Base-by-base conservation (phyloP, 495 filamentous ascomycete genomes). In the Penicillium robsamsonii region DNA sequence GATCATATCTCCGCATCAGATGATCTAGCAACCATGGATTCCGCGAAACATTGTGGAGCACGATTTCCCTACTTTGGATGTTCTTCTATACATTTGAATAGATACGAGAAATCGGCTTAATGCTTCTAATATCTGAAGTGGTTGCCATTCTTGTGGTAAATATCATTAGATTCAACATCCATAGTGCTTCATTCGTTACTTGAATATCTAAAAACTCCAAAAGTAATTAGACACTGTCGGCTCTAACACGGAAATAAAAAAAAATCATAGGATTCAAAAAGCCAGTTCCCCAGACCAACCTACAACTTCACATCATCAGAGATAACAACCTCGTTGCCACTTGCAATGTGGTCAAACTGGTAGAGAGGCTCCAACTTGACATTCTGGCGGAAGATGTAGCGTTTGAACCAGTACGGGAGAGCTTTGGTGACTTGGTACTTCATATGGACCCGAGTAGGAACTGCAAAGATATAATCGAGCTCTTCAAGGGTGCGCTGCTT, bases 401-500 rank as follows among this genome's bases (percentile, higher is more conserved):
- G 76, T 67, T 84, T 85, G 66, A 89, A 62, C 79, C 83, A 92
- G 73, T 80, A 93, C 1, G 84, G 83, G n/a, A 90, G 71, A 4
- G 75, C 82, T 58, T 82, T 77, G 51, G 67, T 79, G 29, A 83
- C 30, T 71, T 94, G 87, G 64, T 91, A 89, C 31, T 57, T 57
- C 64, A 80, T 81, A 65, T 90, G 87, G 35, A 76, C 77, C 42
- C 78, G 62, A 24, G 81, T 87, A 0, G 86, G 86, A 12, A 91
- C 87, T 8, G 83, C 87, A 58, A 91, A 95, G 52, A 95, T 83
- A 64, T 91, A 90, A 71, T 95, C 89, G 37, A 95, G 76, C 66
- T 95, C 90, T 70, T 95, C 89, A 12, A 92, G 81, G 5, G 88
- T 90, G 30, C 82, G 79, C 65, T 89, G 87, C 69, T 91, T 92